Percentiles rank a stretch among this genome's conserved stretches.
Evolutionary conservation across 176 grass and related monocot species (phyloP).

Genomic region (Musa itinerans): DNA sequence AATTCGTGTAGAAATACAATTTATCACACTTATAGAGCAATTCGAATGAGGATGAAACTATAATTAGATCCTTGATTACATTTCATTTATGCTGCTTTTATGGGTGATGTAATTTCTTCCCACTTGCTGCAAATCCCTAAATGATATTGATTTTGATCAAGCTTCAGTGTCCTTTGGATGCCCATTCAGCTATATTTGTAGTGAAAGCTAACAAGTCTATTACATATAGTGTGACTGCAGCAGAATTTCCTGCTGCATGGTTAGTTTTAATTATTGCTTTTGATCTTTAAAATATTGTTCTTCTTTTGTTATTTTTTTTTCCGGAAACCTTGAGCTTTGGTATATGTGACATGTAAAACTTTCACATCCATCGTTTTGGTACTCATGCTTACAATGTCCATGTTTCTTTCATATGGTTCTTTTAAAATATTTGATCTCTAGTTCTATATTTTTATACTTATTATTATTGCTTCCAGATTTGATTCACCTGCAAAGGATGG

Average conservation of each 20-base stretch:
- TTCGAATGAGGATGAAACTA: no score
- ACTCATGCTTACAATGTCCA: not conserved
- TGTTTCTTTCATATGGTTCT: not conserved
- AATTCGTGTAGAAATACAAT: no score
- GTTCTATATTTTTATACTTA: conserved; percentile 8
- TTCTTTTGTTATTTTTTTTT: not conserved
- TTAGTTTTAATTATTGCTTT: not conserved
- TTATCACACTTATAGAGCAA: no score
- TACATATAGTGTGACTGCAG: no score
- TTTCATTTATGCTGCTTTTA: no score
- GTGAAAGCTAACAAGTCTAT: no score
- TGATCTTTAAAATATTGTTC: not conserved
- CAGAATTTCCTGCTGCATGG: not conserved
- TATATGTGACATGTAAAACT: not conserved
- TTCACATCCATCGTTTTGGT: not conserved
- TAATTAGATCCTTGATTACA: no score
- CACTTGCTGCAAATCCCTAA: no score
- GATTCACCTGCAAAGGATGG: conserved; percentile 46
- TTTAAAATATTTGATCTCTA: conserved; percentile 3
- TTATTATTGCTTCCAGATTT: conserved; percentile 52
- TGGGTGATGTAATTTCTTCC: no score
- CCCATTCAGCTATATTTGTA: no score
- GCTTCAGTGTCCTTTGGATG: no score
- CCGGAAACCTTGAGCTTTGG: not conserved
- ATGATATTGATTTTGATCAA: no score